Base-by-base conservation (phyloP, 306 rosid genomes). In the Cucurbita moschata region DNA sequence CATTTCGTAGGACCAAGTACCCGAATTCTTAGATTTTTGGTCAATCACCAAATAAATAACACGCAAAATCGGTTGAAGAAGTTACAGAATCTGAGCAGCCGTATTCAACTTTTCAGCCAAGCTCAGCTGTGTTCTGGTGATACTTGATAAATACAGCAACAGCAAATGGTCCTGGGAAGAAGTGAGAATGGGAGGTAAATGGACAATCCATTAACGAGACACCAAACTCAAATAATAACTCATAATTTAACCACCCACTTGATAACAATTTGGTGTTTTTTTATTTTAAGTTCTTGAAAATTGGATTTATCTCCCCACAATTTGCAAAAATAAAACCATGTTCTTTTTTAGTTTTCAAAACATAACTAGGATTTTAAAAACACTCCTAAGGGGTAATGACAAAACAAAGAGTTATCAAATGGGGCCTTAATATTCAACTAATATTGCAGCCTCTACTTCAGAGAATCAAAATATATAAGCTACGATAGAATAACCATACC, bases 51-150 rank as follows among this genome's bases (percentile, higher is more conserved):
- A 42, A 54, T 3, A 42, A 73, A 57, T 26, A 56, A 56, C 76
- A 43, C 39, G 26, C n/a, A 30, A 69, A 69, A 14, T 47, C 73
- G 55, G 54, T 55, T 38, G 42, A 38, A 10, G 53, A 50, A 66
- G 76, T 76, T 82, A 93, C 92, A 93, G 89, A 79, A 90, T 80
- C 82, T 93, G 97, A 40, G 98, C 98, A 52, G 98, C 97, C 0
- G 98, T 90, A 86, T 90, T 93, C 89, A 93, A 80, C 79, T 90
- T 93, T 73, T 92, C 98, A 4, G 96, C 98, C 76, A 90, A 79
- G 83, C 89, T 75, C 57, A 92, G 88, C 77, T 88, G 91, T 61
- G 98, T 90, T 82, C 98, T 84, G 52, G 98, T 89, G 80, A 92
- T 88, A 80, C 96, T 92, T 23, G 98, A 90, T 75, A 92, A 81